These are phyloP conservation scores for Phyllosticta citrichinensis DNA, from an alignment of 2,329 filamentous ascomycete species.

Conservation along the genomic window DNA sequence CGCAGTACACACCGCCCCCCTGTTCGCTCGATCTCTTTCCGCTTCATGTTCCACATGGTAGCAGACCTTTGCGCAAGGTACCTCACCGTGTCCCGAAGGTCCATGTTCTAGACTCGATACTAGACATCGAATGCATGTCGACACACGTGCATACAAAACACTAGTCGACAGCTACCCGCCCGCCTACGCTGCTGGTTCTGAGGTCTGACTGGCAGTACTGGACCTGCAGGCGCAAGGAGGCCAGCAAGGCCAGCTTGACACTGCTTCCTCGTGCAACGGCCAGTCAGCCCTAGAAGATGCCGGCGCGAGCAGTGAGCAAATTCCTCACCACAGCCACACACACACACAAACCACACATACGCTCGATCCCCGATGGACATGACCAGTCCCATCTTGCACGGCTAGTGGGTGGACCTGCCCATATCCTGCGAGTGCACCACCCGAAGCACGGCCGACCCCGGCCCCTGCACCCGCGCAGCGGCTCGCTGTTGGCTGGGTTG, in stretches of 20 bases:
- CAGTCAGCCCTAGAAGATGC: not conserved
- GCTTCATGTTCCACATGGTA: not conserved
- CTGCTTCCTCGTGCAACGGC: not conserved
- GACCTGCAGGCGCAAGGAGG: not conserved
- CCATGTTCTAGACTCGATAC: not conserved
- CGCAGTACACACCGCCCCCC: not conserved
- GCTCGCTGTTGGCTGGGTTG: not conserved
- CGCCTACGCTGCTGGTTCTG: not conserved
- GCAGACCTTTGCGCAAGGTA: not conserved
- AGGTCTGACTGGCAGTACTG: not conserved
- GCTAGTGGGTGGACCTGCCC: no score
- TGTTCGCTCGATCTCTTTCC: not conserved
- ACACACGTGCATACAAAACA: not conserved
- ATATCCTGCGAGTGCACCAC: not conserved
- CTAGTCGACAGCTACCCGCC: not conserved
- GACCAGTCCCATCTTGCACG: no score
- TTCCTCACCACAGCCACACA: not conserved
- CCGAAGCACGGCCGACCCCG: not conserved
- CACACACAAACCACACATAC: not conserved
- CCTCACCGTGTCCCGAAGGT: not conserved
- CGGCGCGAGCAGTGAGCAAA: not conserved
- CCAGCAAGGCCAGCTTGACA: not conserved
- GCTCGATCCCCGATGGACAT: not conserved
- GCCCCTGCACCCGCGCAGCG: not conserved
- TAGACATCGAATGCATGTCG: not conserved